Conservation (phyloP, 768 basidiomycete species). For the Phlebiopsis gigantea region DNA sequence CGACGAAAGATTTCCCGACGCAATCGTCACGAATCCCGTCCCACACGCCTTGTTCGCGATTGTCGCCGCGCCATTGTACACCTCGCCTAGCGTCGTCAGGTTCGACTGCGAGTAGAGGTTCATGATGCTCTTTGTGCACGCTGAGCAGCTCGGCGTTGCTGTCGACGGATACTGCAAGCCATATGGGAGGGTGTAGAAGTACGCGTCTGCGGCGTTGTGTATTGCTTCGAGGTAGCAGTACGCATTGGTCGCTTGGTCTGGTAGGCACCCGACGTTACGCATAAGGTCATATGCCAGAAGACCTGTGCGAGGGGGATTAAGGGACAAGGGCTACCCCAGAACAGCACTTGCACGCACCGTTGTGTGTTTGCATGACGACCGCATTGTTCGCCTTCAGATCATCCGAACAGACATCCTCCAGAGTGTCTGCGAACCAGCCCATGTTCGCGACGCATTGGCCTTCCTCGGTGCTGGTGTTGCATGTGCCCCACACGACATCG, state of each 20-base stretch:
- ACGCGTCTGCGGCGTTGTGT: conserved; percentile 59
- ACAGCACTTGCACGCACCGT: conserved; percentile 34
- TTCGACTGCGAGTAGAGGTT: conserved; percentile 39
- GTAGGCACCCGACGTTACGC: conserved; percentile 55
- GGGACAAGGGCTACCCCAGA: not conserved
- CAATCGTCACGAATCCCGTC: conserved; percentile 31
- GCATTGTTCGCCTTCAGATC: conserved; percentile 52
- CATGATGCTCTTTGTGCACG: conserved; percentile 61
- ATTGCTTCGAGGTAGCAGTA: conserved; percentile 77
- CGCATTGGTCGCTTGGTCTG: conserved; percentile 48
- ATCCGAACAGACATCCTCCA: conserved; percentile 45
- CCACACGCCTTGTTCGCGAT: conserved; percentile 49
- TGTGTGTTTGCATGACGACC: conserved; percentile 49
- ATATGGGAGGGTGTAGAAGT: conserved; percentile 65
- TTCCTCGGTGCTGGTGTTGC: conserved; percentile 49
- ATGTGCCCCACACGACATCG: conserved; percentile 71
- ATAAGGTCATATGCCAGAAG: conserved; percentile 60
- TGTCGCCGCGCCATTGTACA: conserved; percentile 45
- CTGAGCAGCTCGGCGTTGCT: conserved; percentile 51
- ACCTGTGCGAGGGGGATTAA: conserved; percentile 30
- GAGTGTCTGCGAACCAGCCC: conserved; percentile 48
- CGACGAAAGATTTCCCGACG: not conserved
- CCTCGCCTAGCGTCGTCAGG: conserved; percentile 35
- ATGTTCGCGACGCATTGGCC: conserved; percentile 64
- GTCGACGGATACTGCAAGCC: conserved; percentile 48